A percentile compares a stretch with the other conserved stretches of the same genome.
These are phyloP conservation scores for Phytopythium litorale DNA, from an alignment of 352 stramenopile species.

Conservation along the genomic window DNA sequence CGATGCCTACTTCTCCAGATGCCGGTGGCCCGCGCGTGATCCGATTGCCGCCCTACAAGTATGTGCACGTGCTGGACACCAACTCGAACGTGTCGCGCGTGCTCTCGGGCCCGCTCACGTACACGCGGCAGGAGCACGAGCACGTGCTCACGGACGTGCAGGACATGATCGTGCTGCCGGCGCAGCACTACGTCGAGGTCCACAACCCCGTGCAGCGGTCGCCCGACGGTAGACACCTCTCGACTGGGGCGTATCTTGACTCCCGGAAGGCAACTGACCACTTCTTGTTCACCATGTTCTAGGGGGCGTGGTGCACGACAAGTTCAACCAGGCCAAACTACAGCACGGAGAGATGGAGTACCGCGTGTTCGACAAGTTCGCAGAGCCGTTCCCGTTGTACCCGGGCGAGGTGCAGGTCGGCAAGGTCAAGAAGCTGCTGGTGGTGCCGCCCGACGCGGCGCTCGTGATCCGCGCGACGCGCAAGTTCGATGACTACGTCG, in stretches of 20 bases:
- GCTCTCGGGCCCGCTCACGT: constrained; percentile 69
- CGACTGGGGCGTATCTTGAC: too few relatives aligned
- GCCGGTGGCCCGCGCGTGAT: constrained; percentile 63
- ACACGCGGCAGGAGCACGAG: constrained; percentile 80
- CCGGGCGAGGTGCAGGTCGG: constrained; percentile 63
- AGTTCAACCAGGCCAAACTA: constrained; percentile 74
- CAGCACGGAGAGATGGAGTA: constrained; percentile 78
- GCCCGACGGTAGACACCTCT: constrained; percentile 11
- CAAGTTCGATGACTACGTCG: constrained; percentile 48
- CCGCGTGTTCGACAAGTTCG: constrained; percentile 68
- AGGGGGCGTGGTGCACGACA: constrained; percentile 49
- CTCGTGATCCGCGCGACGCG: constrained; percentile 61
- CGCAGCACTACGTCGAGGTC: constrained; percentile 78
- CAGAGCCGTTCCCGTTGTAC: constrained; percentile 76
- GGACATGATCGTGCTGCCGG: constrained; percentile 76
- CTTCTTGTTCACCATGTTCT: neutral
- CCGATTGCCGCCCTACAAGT: constrained; percentile 76
- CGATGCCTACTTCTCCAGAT: constrained; percentile 6
- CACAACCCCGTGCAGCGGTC: constrained; percentile 58
- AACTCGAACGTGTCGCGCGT: constrained; percentile 84
- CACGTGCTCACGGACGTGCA: constrained; percentile 53
- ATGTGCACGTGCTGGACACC: constrained; percentile 80
- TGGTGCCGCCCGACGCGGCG: constrained; percentile 59
- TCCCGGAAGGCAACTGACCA: too few relatives aligned
- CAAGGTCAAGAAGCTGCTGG: constrained; percentile 42